Conservation (phyloP, 1,139 yeast species). For the Maudiozyma humilis region DNA sequence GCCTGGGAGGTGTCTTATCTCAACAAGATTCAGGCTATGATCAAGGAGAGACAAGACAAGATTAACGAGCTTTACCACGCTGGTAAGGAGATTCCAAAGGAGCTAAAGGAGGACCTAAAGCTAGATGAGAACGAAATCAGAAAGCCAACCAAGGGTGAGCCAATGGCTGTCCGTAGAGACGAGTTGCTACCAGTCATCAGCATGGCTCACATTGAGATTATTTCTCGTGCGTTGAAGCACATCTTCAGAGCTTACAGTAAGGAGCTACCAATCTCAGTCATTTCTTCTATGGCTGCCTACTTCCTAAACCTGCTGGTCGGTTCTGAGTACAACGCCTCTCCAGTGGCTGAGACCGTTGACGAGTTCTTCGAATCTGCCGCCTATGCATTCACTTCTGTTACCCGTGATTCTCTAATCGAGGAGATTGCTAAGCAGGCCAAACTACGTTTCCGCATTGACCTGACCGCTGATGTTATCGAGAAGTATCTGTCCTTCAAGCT, state of each 20-base stretch:
- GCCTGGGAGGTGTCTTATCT: conserved; percentile 30
- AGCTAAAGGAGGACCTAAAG: conserved; percentile 30
- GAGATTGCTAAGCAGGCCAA: conserved; percentile 46
- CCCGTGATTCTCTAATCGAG: conserved; percentile 39
- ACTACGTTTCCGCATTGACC: conserved; percentile 52
- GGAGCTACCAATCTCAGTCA: conserved; percentile 45
- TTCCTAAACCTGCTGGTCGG: conserved; percentile 70
- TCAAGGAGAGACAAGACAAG: conserved; percentile 36
- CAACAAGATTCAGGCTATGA: conserved; percentile 34
- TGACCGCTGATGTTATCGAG: conserved; percentile 44
- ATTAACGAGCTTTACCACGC: conserved; percentile 32
- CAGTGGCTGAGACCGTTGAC: conserved; percentile 38
- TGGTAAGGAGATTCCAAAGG: conserved; percentile 33
- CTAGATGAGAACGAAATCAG: conserved; percentile 33
- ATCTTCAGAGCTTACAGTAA: conserved; percentile 46
- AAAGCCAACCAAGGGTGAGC: conserved; percentile 31
- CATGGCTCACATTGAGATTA: conserved; percentile 57
- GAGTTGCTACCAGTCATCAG: conserved; percentile 40
- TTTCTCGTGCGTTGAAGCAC: conserved; percentile 75
- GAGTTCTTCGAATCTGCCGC: conserved; percentile 39
- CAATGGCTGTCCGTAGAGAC: conserved; percentile 26
- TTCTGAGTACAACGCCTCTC: conserved; percentile 36
- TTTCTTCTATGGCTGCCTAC: conserved; percentile 56
- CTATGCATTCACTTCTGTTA: conserved; percentile 39
- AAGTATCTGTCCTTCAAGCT: conserved; percentile 32